phyloP scores from a whole-genome alignment of 2,329 filamentous ascomycete species.

The Sclerotinia nivalis region DNA sequence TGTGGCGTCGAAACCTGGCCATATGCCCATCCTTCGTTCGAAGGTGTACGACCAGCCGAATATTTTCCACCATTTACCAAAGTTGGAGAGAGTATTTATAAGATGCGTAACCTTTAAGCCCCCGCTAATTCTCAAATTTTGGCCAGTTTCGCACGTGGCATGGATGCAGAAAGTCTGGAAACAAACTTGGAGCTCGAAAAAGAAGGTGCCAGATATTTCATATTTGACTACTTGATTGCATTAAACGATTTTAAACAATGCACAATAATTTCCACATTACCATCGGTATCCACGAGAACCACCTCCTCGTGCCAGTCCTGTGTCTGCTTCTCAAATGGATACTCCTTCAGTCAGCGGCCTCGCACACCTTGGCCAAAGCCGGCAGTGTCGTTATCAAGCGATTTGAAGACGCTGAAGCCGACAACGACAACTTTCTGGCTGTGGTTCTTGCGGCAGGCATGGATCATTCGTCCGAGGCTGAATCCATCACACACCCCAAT shows the following conservation, averaged over 20 bases:
- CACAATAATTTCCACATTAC: background rate
- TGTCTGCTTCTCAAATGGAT: background rate
- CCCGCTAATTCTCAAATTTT: no score
- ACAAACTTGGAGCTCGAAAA: background rate
- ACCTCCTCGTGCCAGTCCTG: background rate
- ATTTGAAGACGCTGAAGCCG: background rate
- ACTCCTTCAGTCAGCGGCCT: background rate
- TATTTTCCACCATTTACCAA: background rate
- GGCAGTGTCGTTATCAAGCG: background rate
- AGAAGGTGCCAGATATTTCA: background rate
- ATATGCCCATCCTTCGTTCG: no score
- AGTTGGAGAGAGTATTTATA: background rate
- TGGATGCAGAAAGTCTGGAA: background rate
- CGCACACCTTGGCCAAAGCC: background rate
- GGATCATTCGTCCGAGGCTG: conserved; percentile 12
- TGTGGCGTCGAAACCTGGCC: background rate
- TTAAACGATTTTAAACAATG: background rate
- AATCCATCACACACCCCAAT: conserved; percentile 2
- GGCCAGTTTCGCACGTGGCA: no score
- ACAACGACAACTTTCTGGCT: background rate
- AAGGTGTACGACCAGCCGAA: background rate
- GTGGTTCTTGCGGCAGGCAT: background rate
- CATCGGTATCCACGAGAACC: background rate
- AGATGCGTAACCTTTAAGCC: no score
- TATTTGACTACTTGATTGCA: background rate